Evolutionary conservation across 169 alveolate genomes (phyloP).

Genomic region (Plasmodium gaboni): DNA sequence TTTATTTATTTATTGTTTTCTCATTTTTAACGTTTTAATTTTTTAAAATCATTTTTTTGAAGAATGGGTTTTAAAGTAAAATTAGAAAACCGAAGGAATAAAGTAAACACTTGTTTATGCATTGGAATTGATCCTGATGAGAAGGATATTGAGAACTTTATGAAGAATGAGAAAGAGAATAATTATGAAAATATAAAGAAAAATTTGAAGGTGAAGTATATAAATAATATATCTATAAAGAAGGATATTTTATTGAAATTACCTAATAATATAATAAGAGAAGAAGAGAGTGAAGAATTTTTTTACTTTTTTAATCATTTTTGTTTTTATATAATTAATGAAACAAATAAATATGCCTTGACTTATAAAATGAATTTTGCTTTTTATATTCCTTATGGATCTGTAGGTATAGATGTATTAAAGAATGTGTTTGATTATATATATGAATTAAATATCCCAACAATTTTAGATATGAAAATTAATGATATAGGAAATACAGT

Average conservation of each 20-base stretch:
- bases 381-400: conserved; percentile 82
- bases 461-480: conserved; percentile 82
- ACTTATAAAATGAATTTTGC: conserved; percentile 86
- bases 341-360: conserved; percentile 78
- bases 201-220: conserved; percentile 20
- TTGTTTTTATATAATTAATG: conserved; percentile 80
- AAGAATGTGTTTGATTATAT: conserved; percentile 81
- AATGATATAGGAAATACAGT: conserved; percentile 87
- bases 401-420: conserved; percentile 85
- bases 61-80: conserved; percentile 46
- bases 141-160: conserved; percentile 79
- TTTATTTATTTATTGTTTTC: too few relatives aligned
- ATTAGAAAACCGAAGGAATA: conserved; percentile 59
- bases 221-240: conserved; percentile 65
- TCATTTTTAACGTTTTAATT: background rate
- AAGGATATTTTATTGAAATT: conserved; percentile 13
- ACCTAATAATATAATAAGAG: background rate
- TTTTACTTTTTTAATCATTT: conserved; percentile 77
- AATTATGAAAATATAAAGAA: conserved; percentile 60
- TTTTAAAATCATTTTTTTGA: background rate
- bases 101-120: conserved; percentile 78
- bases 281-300: conserved; percentile 34
- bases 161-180: conserved; percentile 75
- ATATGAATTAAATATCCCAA: conserved; percentile 77
- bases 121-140: conserved; percentile 86